Conservation (phyloP, 2,329 filamentous ascomycete genomes). For the Endoconidiophora laricicola region DNA sequence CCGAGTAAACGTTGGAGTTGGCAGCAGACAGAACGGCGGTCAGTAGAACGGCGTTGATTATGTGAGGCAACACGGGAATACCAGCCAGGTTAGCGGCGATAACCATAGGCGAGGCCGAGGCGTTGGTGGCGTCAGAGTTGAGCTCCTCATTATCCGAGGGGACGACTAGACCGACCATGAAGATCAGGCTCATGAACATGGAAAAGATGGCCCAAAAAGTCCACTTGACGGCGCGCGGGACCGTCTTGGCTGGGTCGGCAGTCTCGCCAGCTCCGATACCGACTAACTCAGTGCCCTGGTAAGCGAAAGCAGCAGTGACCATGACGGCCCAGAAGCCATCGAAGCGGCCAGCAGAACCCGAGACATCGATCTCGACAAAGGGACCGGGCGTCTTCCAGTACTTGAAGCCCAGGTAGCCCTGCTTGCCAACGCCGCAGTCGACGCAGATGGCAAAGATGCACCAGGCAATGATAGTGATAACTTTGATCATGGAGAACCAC, state of each 20-base stretch:
- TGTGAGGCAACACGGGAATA: slow-evolving; percentile 44
- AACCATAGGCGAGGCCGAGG: slow-evolving; percentile 49
- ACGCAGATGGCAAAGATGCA: slow-evolving; percentile 62
- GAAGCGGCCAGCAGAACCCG: slow-evolving; percentile 40
- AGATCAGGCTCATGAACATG: slow-evolving; percentile 47
- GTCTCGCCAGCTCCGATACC: slow-evolving; percentile 67
- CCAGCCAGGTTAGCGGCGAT: slow-evolving; percentile 44
- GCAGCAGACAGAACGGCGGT: slow-evolving; percentile 65
- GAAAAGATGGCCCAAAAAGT: slow-evolving; percentile 60
- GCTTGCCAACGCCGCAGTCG: slow-evolving; percentile 50
- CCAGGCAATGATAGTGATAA: slow-evolving; percentile 57
- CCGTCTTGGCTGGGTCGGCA: slow-evolving; percentile 51
- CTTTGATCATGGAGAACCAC: slow-evolving; percentile 63
- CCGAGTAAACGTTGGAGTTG: slow-evolving; percentile 62
- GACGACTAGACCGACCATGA: slow-evolving; percentile 57
- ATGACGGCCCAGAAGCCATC: slow-evolving; percentile 54
- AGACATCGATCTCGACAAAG: slow-evolving; percentile 43
- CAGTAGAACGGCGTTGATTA: slow-evolving; percentile 64
- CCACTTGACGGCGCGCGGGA: slow-evolving; percentile 55
- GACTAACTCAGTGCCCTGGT: slow-evolving; percentile 59
- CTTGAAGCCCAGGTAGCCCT: slow-evolving; percentile 58
- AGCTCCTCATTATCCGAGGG: slow-evolving; percentile 43
- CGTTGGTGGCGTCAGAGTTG: slow-evolving; percentile 34
- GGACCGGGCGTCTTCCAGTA: slow-evolving; percentile 55
- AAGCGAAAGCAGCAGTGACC: slow-evolving; percentile 52